Evolutionary conservation across 164 flowering plant species (phyloP).

Genomic region (Echeveria elegans): DNA sequence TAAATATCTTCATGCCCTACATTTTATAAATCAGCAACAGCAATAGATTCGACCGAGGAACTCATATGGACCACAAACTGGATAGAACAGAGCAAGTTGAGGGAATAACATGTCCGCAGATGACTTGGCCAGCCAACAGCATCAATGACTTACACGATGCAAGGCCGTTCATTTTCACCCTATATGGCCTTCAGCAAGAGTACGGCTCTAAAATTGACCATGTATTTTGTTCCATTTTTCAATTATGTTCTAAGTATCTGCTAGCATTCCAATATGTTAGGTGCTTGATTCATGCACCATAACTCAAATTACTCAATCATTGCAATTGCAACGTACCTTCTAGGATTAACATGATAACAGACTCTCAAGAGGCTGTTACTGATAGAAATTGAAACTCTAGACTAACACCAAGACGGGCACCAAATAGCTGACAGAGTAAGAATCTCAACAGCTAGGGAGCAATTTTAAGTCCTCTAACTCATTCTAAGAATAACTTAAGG

Average conservation of each 20-base stretch:
- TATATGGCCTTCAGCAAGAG: neutral
- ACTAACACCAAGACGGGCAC: neutral
- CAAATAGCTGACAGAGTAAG: neutral
- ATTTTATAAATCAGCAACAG: neutral
- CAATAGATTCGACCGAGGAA: neutral
- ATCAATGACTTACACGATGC: neutral
- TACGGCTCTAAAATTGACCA: constrained; percentile 3
- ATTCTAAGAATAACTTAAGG: neutral
- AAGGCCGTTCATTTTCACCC: neutral
- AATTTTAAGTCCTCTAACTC: neutral
- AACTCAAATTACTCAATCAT: neutral
- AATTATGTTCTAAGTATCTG: neutral
- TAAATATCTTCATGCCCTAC: constrained; percentile 3
- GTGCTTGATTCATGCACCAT: neutral
- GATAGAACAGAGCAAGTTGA: neutral
- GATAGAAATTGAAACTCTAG: neutral
- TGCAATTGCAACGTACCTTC: neutral
- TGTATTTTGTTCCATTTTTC: neutral
- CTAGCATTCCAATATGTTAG: neutral
- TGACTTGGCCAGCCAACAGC: neutral
- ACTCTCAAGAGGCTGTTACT: neutral
- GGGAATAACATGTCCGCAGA: neutral
- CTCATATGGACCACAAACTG: neutral
- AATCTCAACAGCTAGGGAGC: neutral
- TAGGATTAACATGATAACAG: neutral